Evolutionary conservation across 352 stramenopile species (phyloP), one percentile per base, ranked within the genome.

Genomic region (Blastocystis sp.): DNA sequence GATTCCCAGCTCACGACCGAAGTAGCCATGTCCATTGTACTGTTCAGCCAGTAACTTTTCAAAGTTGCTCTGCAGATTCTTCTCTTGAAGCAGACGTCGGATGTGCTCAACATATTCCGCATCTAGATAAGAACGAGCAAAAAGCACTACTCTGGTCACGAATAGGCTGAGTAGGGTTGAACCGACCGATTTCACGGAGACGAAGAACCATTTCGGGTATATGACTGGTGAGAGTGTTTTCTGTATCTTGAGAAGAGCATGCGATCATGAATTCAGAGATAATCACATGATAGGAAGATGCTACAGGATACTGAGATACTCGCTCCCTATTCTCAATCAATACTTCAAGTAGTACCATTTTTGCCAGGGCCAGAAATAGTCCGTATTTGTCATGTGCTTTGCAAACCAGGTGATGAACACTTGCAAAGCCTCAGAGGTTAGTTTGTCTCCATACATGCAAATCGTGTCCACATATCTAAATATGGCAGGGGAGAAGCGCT

Each of bases 351-450:
- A 4, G 18, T 45, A 84, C 73, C 73, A 84, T 68, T 84, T 84
- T 20, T 18, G 7, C 73, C 73, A 84, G 8, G 73, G 73, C 73
- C 73, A 84, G 73, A 84, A 84, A 45, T 68, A 84, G n/a, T 84
- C 37, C 43, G 55, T 84, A 45, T 84, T 84, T n/a, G 20, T 54
- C 43, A 84, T 66, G 55, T 84, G 62, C 6, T 34, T 34, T 18
- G 73, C 47, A 37, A 84, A 84, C 43, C 73, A 66, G 15, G 23
- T 7, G 2, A 84, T 23, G n/a, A 84, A 26, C 8, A n/a, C 15
- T 23, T 29, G 5, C 18, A 53, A 47, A 5, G 73, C 43, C 9
- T 41, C 37, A 39, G 62, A 20, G 39, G 13, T 55, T 1, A 84
- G 43, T 39, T 29, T 18, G 20, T 84, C 73, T 4, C 73, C 50